Evolutionary conservation across 2,329 filamentous ascomycete species (phyloP).

Genomic region (Didymella pinodella): DNA sequence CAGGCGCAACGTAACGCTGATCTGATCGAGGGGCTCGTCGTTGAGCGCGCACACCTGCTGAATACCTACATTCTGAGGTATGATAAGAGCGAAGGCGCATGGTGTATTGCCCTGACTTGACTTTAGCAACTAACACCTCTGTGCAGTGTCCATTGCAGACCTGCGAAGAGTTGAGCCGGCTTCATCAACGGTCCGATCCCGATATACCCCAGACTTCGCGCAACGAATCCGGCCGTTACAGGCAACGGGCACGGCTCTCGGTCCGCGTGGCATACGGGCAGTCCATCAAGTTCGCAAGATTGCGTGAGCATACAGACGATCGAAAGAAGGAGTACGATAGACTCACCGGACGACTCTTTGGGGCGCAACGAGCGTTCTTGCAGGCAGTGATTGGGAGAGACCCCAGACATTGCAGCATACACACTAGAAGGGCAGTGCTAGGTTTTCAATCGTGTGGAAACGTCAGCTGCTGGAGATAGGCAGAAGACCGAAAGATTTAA

Average conservation of each 20-base stretch:
- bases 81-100: background rate
- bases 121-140: constrained; percentile 4
- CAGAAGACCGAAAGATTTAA: constrained; percentile 40
- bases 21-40: background rate
- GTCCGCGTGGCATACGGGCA: background rate
- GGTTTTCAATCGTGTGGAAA: constrained; percentile 29
- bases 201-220: background rate
- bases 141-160: background rate
- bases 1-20: background rate
- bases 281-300: background rate
- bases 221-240: background rate
- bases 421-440: constrained; percentile 22
- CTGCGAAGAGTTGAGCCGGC: background rate
- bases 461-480: constrained; percentile 42
- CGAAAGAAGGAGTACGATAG: background rate
- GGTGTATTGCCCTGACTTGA: background rate
- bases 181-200: background rate
- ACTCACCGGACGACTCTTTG: background rate
- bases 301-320: background rate
- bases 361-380: background rate
- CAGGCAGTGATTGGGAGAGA: background rate
- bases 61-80: background rate
- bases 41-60: background rate
- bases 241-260: background rate
- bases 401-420: constrained; percentile 18